Conservation (phyloP, 2,329 filamentous ascomycete species). For the Aspergillus fischeri region DNA sequence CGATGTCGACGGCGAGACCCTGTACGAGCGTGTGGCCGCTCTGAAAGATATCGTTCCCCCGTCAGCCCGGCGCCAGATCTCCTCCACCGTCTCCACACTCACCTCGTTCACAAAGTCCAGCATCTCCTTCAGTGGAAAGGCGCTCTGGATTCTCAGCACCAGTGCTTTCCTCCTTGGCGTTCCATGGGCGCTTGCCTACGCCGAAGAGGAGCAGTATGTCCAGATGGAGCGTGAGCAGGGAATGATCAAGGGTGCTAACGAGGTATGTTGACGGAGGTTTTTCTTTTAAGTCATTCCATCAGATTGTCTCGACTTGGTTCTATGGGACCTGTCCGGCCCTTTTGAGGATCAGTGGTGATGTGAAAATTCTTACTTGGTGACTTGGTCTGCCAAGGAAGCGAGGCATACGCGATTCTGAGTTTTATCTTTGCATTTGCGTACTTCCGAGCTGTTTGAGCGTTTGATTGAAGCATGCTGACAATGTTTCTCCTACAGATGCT, state of each 20-base stretch:
- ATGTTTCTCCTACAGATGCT: constrained; percentile 33
- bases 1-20: constrained; percentile 51
- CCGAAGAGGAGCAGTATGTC: constrained; percentile 92
- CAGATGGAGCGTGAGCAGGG: constrained; percentile 98
- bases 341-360: neutral
- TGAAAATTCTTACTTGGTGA: constrained; percentile 6
- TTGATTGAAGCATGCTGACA: neutral
- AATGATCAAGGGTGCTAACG: constrained; percentile 87
- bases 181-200: constrained; percentile 86
- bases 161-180: constrained; percentile 86
- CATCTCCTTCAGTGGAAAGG: constrained; percentile 70
- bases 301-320: neutral
- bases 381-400: neutral
- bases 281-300: neutral
- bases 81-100: constrained; percentile 51
- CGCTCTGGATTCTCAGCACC: constrained; percentile 86
- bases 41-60: constrained; percentile 74
- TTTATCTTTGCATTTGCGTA: neutral
- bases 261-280: constrained; percentile 49
- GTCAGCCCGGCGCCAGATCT: constrained; percentile 64
- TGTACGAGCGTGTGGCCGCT: constrained; percentile 67
- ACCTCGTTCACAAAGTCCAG: constrained; percentile 44
- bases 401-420: neutral
- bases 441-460: neutral
- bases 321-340: neutral